These are phyloP conservation scores for Geotrichum phurueaensis DNA, from an alignment of 1,139 yeast genomes.

Conservation along the genomic window DNA sequence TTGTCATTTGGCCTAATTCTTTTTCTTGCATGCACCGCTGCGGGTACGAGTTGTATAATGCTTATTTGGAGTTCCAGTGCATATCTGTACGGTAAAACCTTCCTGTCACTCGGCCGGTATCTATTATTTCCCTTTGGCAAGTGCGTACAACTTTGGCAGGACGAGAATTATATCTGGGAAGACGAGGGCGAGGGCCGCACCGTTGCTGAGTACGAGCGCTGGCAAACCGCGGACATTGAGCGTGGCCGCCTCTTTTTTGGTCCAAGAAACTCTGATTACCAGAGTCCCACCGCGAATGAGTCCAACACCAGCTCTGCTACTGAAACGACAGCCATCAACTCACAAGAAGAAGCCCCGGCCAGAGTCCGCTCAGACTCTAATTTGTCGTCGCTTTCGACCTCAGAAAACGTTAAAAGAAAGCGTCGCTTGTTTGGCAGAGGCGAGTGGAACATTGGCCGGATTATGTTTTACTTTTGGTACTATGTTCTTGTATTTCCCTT, in stretches of 20 bases:
- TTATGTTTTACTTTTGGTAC: conserved; percentile 68
- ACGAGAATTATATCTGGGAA: conserved; percentile 75
- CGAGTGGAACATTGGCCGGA: conserved; percentile 80
- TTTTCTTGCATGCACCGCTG: conserved; percentile 49
- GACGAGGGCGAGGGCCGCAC: conserved; percentile 88
- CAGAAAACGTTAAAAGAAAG: conserved; percentile 6
- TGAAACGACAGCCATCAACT: not conserved
- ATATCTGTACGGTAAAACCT: conserved; percentile 52
- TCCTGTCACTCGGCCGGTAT: conserved; percentile 62
- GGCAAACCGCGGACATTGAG: conserved; percentile 66
- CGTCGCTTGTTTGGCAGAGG: conserved; percentile 84
- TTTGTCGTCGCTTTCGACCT: not conserved
- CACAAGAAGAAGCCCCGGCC: conserved; percentile 1
- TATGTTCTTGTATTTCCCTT: conserved; percentile 69
- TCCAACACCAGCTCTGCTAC: not conserved
- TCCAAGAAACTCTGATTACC: conserved; percentile 27
- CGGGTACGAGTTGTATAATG: conserved; percentile 41
- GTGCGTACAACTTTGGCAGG: conserved; percentile 71
- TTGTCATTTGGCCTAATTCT: conserved; percentile 63
- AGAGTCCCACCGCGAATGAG: not conserved
- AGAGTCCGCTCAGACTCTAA: conserved; percentile 3
- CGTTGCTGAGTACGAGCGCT: conserved; percentile 74
- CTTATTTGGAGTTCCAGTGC: conserved; percentile 39
- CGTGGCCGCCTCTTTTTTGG: conserved; percentile 68
- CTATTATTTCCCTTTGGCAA: conserved; percentile 85